Percentiles rank a stretch among this genome's conserved stretches.
phyloP scores from a whole-genome alignment of 495 filamentous ascomycete species.

The Tuber microsphaerosporum region DNA sequence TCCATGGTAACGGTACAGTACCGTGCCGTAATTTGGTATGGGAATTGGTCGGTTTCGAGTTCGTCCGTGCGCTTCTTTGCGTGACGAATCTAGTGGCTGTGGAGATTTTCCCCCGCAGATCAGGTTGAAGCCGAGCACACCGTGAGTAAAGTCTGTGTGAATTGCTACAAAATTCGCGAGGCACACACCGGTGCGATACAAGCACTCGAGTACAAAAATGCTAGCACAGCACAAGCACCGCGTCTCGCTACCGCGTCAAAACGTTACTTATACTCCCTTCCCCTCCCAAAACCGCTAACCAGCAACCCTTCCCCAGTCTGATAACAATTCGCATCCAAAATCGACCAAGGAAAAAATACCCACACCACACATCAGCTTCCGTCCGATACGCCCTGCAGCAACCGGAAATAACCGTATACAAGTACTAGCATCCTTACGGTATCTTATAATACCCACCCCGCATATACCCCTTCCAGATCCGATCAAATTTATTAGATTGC shows the following conservation, averaged over 20 bases:
- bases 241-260: conserved; percentile 7
- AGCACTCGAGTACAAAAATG: no score
- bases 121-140: neutral
- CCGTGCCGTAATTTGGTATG: no score
- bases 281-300: no score
- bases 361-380: neutral
- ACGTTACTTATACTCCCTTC: neutral
- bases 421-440: neutral
- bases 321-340: no score
- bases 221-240: no score
- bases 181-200: no score
- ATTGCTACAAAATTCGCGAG: no score
- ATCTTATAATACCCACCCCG: neutral
- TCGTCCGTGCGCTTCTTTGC: neutral
- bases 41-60: neutral
- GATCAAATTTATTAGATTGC: neutral
- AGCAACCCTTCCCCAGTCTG: no score
- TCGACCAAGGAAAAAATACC: neutral
- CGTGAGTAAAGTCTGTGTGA: neutral
- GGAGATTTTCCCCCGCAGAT: conserved; percentile 3
- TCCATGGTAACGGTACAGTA: no score
- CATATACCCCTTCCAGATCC: conserved; percentile 1
- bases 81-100: neutral
- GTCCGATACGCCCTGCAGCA: neutral
- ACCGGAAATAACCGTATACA: neutral